Conservation (phyloP, 2,329 filamentous ascomycete genomes). For the Penicillium sp. region DNA sequence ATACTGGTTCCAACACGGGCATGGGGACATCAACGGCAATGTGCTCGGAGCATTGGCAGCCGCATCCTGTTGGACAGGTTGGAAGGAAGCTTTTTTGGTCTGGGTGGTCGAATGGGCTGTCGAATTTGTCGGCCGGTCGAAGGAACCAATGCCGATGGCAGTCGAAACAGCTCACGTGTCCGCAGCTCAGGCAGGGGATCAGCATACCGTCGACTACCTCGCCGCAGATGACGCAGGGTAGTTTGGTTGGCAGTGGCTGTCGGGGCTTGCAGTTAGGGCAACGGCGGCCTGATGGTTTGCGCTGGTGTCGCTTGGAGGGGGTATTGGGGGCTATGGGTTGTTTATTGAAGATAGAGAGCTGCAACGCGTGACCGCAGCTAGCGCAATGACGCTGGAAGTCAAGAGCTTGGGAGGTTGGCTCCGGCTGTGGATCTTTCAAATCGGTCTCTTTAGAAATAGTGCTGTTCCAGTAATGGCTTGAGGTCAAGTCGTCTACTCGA, state of each 20-base stretch:
- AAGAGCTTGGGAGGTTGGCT: constrained; percentile 29
- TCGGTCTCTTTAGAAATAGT: constrained; percentile 26
- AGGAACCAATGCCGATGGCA: constrained; percentile 47
- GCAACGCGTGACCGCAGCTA: constrained; percentile 39
- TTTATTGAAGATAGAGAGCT: constrained; percentile 37
- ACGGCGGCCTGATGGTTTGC: constrained; percentile 16
- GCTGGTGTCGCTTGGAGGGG: constrained; percentile 21
- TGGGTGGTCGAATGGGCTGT: constrained; percentile 7
- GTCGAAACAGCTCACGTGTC: constrained; percentile 47
- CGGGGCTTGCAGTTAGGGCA: constrained; percentile 40
- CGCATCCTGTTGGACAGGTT: constrained; percentile 48
- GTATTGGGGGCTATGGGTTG: constrained; percentile 16
- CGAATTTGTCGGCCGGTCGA: constrained; percentile 12
- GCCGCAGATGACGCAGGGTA: constrained; percentile 47
- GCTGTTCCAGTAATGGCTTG: constrained; percentile 25
- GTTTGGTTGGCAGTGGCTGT: constrained; percentile 33
- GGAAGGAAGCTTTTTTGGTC: constrained; percentile 20
- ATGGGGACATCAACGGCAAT: constrained; percentile 33
- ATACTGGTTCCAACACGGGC: constrained; percentile 23
- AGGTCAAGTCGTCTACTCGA: constrained; percentile 29
- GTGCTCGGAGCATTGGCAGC: constrained; percentile 46
- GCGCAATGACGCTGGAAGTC: constrained; percentile 45
- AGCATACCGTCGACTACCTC: constrained; percentile 46
- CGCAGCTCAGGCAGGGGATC: constrained; percentile 48
- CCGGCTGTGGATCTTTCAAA: constrained; percentile 22